Conservation (phyloP, 2,329 filamentous ascomycete species). For the Cladosporium sp. region DNA sequence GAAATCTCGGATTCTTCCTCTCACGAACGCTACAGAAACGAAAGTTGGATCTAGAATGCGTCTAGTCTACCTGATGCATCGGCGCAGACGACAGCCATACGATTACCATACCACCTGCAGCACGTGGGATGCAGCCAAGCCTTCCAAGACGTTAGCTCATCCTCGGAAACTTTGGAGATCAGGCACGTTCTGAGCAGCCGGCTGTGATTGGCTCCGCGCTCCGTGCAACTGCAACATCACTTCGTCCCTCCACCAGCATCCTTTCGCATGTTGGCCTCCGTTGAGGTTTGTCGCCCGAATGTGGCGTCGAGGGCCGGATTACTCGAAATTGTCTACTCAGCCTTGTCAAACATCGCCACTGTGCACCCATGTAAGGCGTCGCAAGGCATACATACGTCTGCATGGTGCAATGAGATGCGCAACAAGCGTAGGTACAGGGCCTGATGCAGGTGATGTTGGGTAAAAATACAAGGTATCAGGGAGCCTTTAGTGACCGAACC, state of each 20-base stretch:
- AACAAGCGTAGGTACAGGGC: background rate
- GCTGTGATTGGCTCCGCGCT: background rate
- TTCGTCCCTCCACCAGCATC: background rate
- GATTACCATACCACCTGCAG: too few species aligned
- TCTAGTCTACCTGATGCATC: too few species aligned
- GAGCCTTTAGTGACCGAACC: too few species aligned
- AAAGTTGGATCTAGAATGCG: too few species aligned
- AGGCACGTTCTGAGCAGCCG: background rate
- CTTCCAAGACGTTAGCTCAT: too few species aligned
- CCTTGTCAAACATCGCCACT: background rate
- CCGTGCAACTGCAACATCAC: conserved; percentile 1
- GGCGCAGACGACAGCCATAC: too few species aligned
- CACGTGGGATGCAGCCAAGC: too few species aligned
- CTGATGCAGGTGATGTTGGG: background rate
- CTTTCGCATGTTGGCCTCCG: background rate
- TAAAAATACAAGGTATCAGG: too few species aligned
- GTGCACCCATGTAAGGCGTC: background rate
- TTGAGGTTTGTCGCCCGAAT: background rate
- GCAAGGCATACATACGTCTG: background rate
- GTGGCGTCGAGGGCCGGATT: background rate
- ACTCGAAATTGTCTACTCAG: background rate
- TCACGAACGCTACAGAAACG: too few species aligned
- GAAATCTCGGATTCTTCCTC: too few species aligned
- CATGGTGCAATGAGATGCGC: background rate
- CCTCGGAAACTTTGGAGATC: background rate